Percentiles rank a stretch among this genome's conserved stretches.
Evolutionary conservation across 2,329 filamentous ascomycete genomes (phyloP).

Genomic region (Fusarium agapanthi): DNA sequence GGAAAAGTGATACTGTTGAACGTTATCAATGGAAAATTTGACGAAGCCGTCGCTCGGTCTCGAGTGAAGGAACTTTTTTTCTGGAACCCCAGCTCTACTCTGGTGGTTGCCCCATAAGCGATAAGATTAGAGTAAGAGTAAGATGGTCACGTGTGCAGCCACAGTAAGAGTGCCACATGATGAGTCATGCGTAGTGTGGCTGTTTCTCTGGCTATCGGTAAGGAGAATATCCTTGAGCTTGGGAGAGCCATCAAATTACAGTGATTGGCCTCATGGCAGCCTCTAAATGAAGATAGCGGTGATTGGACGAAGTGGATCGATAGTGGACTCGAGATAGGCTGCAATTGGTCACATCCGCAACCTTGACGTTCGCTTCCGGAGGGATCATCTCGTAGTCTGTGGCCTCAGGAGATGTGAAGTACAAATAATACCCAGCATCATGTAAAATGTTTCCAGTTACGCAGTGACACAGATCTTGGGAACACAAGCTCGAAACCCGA

Average conservation of each 20-base stretch:
- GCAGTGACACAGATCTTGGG: neutral
- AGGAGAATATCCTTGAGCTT: neutral
- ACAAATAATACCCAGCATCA: neutral
- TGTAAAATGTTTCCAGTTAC: neutral
- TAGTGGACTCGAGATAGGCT: constrained; percentile 13
- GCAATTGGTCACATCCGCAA: constrained; percentile 26
- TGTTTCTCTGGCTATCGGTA: constrained; percentile 3
- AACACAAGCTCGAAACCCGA: constrained; percentile 1
- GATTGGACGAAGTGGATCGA: constrained; percentile 24
- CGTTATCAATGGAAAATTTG: constrained; percentile 48
- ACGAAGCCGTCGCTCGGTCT: constrained; percentile 38
- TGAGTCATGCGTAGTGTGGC: constrained; percentile 29
- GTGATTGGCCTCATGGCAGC: constrained; percentile 32
- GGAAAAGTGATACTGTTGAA: constrained; percentile 23
- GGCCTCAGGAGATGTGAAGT: constrained; percentile 1
- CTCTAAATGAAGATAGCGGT: constrained; percentile 15
- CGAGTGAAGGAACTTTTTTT: constrained; percentile 48
- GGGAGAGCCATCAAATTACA: constrained; percentile 17
- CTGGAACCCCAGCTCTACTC: constrained; percentile 20
- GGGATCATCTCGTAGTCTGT: constrained; percentile 22
- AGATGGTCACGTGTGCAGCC: constrained; percentile 26
- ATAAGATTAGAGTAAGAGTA: constrained; percentile 32
- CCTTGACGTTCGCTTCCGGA: constrained; percentile 19
- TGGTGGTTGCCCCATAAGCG: constrained; percentile 28
- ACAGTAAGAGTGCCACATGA: neutral